Percentiles rank a stretch among this genome's conserved stretches.
These are phyloP conservation scores for Marchantia paleacea DNA, from an alignment of 225 moss, liverwort and hornwort species.

Conservation along the genomic window DNA sequence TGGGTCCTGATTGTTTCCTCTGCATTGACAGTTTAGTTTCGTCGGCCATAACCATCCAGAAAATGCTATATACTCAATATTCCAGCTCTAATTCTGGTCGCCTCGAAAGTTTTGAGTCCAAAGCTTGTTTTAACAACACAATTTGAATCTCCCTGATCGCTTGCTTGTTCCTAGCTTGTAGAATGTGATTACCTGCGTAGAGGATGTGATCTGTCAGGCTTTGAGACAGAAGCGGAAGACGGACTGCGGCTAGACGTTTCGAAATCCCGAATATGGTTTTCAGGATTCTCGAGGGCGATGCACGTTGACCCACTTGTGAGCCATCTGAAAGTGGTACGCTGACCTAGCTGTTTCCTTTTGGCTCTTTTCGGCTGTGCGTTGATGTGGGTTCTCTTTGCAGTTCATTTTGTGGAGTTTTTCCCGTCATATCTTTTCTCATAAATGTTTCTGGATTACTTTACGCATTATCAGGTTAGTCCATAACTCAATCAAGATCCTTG, in stretches of 20 bases:
- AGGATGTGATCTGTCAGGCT: constrained; percentile 65
- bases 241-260: constrained; percentile 45
- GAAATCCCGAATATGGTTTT: constrained; percentile 37
- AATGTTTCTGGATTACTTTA: no score
- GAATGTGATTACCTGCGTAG: constrained; percentile 77
- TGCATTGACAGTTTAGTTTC: background rate
- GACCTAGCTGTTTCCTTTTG: background rate
- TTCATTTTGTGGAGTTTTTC: no score
- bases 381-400: no score
- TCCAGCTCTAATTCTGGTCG: background rate
- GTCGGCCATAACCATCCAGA: no score
- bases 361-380: background rate
- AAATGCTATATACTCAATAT: no score
- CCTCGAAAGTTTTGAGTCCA: background rate
- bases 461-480: no score
- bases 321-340: constrained; percentile 53
- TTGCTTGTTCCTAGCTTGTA: constrained; percentile 52
- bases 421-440: no score
- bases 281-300: constrained; percentile 51
- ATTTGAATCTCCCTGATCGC: background rate
- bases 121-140: background rate
- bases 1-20: background rate
- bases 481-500: no score
- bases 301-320: constrained; percentile 61
- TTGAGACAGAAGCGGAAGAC: constrained; percentile 62